Conservation (phyloP, 257 asterid genomes). For the Asclepias syriaca region DNA sequence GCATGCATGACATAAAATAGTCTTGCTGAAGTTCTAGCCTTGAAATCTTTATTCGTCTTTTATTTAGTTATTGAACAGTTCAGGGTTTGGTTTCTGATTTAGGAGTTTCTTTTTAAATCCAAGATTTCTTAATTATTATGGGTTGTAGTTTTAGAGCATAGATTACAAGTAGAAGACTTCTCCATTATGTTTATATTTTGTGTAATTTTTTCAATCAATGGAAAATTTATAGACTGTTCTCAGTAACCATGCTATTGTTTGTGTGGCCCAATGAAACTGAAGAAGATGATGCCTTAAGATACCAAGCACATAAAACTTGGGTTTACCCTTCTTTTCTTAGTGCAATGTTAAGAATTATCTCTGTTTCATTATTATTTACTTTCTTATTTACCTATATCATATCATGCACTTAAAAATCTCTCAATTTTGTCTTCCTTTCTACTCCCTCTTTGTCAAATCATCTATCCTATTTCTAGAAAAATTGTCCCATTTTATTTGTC, state of each 20-base stretch:
- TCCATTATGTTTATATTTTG: not conserved
- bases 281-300: not conserved
- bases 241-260: not conserved
- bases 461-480: too few relatives aligned
- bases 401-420: not conserved
- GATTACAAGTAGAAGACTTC: not conserved
- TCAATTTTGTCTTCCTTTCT: not conserved
- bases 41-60: not conserved
- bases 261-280: not conserved
- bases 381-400: not conserved
- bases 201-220: too few relatives aligned
- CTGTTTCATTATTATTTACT: not conserved
- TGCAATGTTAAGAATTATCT: not conserved
- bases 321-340: not conserved
- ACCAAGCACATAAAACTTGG: not conserved
- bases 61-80: not conserved
- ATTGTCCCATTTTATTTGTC: too few relatives aligned
- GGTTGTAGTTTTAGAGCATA: not conserved
- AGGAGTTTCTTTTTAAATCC: not conserved
- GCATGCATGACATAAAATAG: not conserved
- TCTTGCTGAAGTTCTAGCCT: not conserved
- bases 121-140: too few relatives aligned
- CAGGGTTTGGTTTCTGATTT: not conserved
- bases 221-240: not conserved
- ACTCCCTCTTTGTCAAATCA: not conserved